Percentiles rank a stretch among this genome's conserved stretches.
These are phyloP conservation scores for Elaeagnus macrophylla DNA, from an alignment of 306 rosid genomes.

Conservation along the genomic window DNA sequence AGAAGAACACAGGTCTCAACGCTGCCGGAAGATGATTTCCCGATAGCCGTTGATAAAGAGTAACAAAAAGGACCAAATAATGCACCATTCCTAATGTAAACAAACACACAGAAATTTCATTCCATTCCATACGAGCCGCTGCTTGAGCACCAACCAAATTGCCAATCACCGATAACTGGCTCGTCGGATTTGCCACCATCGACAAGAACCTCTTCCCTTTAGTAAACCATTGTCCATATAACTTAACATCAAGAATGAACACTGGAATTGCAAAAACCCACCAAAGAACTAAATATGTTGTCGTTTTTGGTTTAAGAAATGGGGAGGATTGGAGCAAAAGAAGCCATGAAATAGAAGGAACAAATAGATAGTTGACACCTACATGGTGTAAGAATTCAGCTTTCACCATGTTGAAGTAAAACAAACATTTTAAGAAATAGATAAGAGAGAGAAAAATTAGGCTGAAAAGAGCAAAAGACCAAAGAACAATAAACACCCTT, in stretches of 20 bases:
- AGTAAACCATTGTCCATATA: conserved; percentile 18
- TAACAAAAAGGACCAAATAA: conserved; percentile 18
- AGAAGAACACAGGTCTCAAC: conserved; percentile 18
- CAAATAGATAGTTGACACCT: conserved; percentile 14
- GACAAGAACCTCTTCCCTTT: conserved; percentile 11
- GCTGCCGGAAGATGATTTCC: conserved; percentile 13
- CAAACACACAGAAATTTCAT: conserved; percentile 8
- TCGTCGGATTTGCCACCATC: conserved; percentile 16
- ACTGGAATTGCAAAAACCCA: conserved; percentile 14
- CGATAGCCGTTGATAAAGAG: conserved; percentile 13
- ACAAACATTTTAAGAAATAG: conserved; percentile 9
- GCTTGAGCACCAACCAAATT: conserved; percentile 18
- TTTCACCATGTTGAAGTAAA: conserved; percentile 10
- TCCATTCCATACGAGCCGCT: conserved; percentile 20
- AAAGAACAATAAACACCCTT: background rate
- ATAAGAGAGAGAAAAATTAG: conserved; percentile 1
- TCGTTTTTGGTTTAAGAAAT: background rate
- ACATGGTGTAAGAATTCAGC: conserved; percentile 16
- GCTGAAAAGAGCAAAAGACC: conserved; percentile 9
- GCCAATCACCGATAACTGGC: conserved; percentile 17
- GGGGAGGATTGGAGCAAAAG: conserved; percentile 22
- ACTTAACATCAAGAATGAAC: conserved; percentile 15
- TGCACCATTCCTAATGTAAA: conserved; percentile 19
- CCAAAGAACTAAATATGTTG: conserved; percentile 7
- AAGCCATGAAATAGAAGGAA: conserved; percentile 20